Evolutionary conservation across 345 rosid species (phyloP).

Genomic region (Salix brachista): DNA sequence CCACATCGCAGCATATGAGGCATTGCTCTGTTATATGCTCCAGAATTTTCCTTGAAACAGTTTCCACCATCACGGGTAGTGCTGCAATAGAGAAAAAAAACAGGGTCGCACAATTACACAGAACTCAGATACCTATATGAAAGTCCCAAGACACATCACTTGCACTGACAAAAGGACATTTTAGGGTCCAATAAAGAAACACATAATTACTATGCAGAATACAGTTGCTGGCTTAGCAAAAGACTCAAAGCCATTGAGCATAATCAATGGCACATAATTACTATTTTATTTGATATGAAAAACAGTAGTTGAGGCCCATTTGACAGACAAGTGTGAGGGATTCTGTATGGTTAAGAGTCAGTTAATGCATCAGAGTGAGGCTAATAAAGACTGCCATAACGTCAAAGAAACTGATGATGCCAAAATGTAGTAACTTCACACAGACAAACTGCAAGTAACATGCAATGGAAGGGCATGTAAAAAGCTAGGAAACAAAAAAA

Average conservation of each 20-base stretch:
- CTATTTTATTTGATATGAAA: neutral
- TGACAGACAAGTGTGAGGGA: neutral
- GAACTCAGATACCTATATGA: neutral
- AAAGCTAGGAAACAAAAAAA: neutral
- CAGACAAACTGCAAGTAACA: neutral
- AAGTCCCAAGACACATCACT: neutral
- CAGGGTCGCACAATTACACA: neutral
- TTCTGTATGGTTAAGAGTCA: neutral
- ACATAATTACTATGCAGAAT: neutral
- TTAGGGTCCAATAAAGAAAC: neutral
- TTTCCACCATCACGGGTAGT: conserved; percentile 80
- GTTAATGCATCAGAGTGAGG: neutral
- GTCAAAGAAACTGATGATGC: neutral
- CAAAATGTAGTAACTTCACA: neutral
- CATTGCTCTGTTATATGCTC: conserved; percentile 89
- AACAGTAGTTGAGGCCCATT: neutral
- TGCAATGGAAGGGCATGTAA: neutral
- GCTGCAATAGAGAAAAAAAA: conserved; percentile 40
- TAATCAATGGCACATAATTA: neutral
- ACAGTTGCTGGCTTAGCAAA: neutral
- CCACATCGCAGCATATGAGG: conserved; percentile 90
- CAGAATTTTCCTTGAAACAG: conserved; percentile 62
- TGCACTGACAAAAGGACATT: neutral
- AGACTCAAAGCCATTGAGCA: neutral
- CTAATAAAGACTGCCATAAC: neutral